A percentile compares a stretch with the other conserved stretches of the same genome.
These are phyloP conservation scores for Neonectria magnoliae DNA, from an alignment of 2,329 filamentous ascomycete species.

Conservation along the genomic window DNA sequence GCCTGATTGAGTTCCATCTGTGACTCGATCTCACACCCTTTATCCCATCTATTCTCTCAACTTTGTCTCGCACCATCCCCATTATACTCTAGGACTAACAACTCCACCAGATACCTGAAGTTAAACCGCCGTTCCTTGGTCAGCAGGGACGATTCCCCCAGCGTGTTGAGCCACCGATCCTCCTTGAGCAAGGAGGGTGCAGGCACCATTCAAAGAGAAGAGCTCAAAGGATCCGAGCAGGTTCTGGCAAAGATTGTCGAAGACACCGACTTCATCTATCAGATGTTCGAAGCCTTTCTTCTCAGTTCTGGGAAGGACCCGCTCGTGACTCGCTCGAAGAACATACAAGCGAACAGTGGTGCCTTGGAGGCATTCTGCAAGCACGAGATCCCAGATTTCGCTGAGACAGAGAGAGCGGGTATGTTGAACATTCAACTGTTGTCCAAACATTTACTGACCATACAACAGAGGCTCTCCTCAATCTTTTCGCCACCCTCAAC, in stretches of 20 bases:
- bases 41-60: no score
- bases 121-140: background rate
- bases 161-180: background rate
- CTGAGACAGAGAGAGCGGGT: background rate
- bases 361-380: background rate
- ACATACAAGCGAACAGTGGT: background rate
- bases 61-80: no score
- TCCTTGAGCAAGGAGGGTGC: background rate
- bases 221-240: background rate
- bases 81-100: no score
- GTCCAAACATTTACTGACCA: no score
- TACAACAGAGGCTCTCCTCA: background rate
- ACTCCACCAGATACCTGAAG: no score
- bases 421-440: background rate
- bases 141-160: background rate
- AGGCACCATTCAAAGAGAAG: background rate
- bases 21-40: no score
- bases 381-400: background rate
- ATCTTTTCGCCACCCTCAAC: background rate
- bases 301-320: background rate
- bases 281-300: background rate
- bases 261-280: background rate
- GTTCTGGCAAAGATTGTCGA: background rate
- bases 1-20: no score
- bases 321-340: background rate